Conservation (phyloP, 345 rosid genomes). For the Lepidium aucheri region DNA sequence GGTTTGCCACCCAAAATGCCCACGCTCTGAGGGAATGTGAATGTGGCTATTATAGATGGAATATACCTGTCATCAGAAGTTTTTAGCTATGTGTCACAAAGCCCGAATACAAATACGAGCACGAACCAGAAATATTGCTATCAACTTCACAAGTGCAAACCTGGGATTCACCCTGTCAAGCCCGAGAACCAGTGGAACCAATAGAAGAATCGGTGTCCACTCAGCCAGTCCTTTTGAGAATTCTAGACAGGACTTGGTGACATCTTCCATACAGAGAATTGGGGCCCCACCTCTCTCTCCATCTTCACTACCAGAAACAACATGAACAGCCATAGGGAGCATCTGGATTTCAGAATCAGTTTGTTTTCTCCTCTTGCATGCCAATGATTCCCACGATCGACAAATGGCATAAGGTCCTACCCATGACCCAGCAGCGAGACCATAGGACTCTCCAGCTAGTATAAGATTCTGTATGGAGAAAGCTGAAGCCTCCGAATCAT, state of each 20-base stretch:
- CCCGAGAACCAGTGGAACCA: slow-evolving; percentile 96
- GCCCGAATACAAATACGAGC: not conserved
- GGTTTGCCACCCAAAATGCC: slow-evolving; percentile 96
- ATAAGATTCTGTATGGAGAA: slow-evolving; percentile 91
- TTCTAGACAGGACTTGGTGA: slow-evolving; percentile 50
- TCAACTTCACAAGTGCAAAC: slow-evolving; percentile 29
- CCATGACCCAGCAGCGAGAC: slow-evolving; percentile 99
- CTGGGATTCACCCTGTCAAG: slow-evolving; percentile 85
- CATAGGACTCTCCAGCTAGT: slow-evolving; percentile 61
- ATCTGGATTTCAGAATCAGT: slow-evolving; percentile 22
- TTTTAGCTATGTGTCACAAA: not conserved
- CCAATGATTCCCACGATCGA: slow-evolving; percentile 77
- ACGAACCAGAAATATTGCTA: not conserved
- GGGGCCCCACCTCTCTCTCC: slow-evolving; percentile 99
- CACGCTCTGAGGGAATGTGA: slow-evolving; percentile 85
- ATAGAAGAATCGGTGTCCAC: slow-evolving; percentile 77
- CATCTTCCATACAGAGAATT: slow-evolving; percentile 79
- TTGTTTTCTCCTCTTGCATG: slow-evolving; percentile 43
- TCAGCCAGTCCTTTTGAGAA: slow-evolving; percentile 52
- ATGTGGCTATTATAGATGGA: slow-evolving; percentile 68
- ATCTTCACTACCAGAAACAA: slow-evolving; percentile 91
- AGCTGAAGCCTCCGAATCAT: slow-evolving; percentile 57
- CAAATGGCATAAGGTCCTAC: slow-evolving; percentile 95
- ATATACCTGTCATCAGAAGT: slow-evolving; percentile 45
- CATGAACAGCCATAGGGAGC: slow-evolving; percentile 81